Evolutionary conservation across 140 eudicot species (phyloP), one percentile per base, ranked within the genome.

Genomic region (Ambrosia hybrid): DNA sequence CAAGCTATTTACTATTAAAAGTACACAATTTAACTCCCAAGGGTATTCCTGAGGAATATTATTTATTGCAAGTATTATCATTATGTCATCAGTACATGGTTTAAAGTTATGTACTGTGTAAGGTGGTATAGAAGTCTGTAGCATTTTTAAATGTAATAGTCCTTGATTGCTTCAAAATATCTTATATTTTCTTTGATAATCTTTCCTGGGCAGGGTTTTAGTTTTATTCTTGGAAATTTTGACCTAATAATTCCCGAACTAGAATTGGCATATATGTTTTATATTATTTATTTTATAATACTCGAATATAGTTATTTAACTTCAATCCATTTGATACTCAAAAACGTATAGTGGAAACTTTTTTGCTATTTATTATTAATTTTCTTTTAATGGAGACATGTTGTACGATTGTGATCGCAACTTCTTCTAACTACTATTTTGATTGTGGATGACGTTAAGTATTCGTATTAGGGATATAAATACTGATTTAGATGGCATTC

Each of bases 101-200:
- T 33, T 76, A 49, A 57, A 57, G 48, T 58, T 33, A 10, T 68
- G 33, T 68, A 68, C 53, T 36, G 14, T 51, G 79, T 63, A 51
- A 14, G 30, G 26, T 53, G 9, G 73, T 65, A 26, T 45, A 57
- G 51, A 30, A 67, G 53, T 6, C 9, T 66, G 46, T 60, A 48
- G 14, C 57, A 46, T 11, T 10, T 57, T 75, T 9, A 30, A 41
- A 57, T 75, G 51, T 14, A 43, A 67, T 57, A 9, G 62, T 76
- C 68, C 74, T 67, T 75, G 49, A 53, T 26, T 65, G 73, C 67
- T 65, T 65, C 30, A 26, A 65, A 52, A 39, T 75, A 56, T 75
- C n/a, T 55, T 51, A 33, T 39, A 26, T 65, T 66, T 39, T 41
- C 5, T 75, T n/a, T 57, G 41, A 56, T 66, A 39, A 39, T 65